Conservation (phyloP, 176 grass and related monocot species). For the Aegilops speltoides region DNA sequence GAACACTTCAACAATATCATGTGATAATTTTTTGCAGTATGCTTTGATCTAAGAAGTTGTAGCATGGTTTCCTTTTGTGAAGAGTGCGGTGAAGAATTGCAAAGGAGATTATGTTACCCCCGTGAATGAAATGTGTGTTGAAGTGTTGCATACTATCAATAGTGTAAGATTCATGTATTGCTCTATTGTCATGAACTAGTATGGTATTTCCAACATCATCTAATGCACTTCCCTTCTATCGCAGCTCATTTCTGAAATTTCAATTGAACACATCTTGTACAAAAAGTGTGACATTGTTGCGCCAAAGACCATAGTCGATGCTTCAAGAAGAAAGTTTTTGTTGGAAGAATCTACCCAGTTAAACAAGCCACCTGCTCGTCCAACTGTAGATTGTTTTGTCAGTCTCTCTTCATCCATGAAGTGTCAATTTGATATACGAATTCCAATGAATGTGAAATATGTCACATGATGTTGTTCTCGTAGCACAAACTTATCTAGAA, state of each 20-base stretch:
- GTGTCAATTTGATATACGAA: not conserved
- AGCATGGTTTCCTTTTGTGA: not conserved
- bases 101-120: conserved; percentile 32
- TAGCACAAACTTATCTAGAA: not conserved
- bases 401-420: not conserved
- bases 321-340: not conserved
- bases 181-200: not conserved
- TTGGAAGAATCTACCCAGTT: not conserved
- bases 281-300: not conserved
- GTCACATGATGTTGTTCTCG: not conserved
- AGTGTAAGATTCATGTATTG: conserved; percentile 11
- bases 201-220: not conserved
- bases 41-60: not conserved
- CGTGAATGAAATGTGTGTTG: conserved; percentile 10
- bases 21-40: not conserved
- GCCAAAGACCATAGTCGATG: not conserved
- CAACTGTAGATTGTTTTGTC: conserved; percentile 2
- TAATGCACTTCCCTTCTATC: not conserved
- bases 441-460: not conserved
- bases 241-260: conserved; percentile 24
- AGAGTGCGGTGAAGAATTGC: conserved; percentile 17
- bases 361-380: not conserved
- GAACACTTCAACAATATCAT: not conserved
- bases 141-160: conserved; percentile 5
- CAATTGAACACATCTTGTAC: not conserved